phyloP scores from a whole-genome alignment of 768 basidiomycete species.

The Pleurotus giganteus region DNA sequence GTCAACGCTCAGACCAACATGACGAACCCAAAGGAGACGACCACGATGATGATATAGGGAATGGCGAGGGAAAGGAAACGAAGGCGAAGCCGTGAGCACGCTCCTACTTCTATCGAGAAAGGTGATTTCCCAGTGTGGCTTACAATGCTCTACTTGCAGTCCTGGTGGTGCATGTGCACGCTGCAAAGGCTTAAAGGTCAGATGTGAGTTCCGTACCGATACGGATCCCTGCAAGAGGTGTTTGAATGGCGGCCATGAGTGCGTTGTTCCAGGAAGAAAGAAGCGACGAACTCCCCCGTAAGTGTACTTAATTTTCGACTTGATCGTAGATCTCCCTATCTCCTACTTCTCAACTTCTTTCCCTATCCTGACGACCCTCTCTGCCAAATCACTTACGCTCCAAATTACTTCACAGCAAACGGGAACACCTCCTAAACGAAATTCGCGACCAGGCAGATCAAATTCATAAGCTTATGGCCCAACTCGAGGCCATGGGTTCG shows the following conservation, averaged over 20 bases:
- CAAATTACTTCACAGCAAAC: conserved; percentile 50
- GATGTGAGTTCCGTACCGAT: conserved; percentile 73
- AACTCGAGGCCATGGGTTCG: conserved; percentile 48
- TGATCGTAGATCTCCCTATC: conserved; percentile 3
- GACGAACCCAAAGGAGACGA: conserved; percentile 36
- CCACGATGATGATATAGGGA: conserved; percentile 28
- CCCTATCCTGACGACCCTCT: not conserved
- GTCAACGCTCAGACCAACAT: conserved; percentile 27
- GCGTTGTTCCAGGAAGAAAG: conserved; percentile 81
- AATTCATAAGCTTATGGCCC: conserved; percentile 69
- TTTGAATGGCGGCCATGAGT: conserved; percentile 66
- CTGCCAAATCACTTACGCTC: too few species aligned
- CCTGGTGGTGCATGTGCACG: conserved; percentile 66
- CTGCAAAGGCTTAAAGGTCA: conserved; percentile 62
- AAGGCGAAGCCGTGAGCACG: conserved; percentile 44
- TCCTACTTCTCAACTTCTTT: not conserved
- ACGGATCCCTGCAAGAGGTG: conserved; percentile 78
- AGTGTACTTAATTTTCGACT: conserved; percentile 22
- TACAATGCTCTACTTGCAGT: conserved; percentile 10
- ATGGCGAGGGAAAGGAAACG: conserved; percentile 33
- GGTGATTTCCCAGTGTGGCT: conserved; percentile 10
- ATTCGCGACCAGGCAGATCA: conserved; percentile 73
- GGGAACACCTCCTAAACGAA: conserved; percentile 74
- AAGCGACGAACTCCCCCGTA: conserved; percentile 79
- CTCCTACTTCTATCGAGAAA: not conserved